These are phyloP conservation scores for Tolypocladium tundrense DNA, from an alignment of 2,329 filamentous ascomycete genomes.

Conservation along the genomic window DNA sequence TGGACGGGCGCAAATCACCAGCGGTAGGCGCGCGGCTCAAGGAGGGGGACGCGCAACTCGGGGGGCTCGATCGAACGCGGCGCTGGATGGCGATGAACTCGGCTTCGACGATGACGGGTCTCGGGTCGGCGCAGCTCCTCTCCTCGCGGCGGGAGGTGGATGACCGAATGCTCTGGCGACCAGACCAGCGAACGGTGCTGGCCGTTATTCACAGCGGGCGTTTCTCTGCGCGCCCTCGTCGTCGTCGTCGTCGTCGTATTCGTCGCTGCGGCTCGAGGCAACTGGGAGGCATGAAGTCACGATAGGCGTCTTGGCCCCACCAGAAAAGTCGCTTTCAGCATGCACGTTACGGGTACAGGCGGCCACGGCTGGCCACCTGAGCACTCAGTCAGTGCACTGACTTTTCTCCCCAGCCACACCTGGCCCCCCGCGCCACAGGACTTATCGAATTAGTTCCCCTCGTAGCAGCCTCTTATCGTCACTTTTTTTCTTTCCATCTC, in stretches of 20 bases:
- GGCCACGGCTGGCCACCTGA: not conserved
- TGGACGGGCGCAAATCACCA: not conserved
- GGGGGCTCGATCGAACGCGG: not conserved
- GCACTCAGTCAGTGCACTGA: not conserved
- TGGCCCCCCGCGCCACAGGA: not conserved
- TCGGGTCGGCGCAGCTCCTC: not conserved
- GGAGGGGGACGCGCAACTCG: not conserved
- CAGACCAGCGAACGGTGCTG: not conserved
- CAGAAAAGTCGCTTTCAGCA: not conserved
- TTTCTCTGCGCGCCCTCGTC: not conserved
- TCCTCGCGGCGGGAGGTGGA: not conserved
- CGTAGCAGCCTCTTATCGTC: not conserved
- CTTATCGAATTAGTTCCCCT: not conserved
- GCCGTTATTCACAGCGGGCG: not conserved
- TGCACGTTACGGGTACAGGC: not conserved
- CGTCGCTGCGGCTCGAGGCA: not conserved
- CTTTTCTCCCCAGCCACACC: conserved; percentile 1
- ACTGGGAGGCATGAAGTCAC: not conserved
- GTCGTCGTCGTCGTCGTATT: not conserved
- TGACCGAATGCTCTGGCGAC: not conserved
- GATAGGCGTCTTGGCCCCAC: not conserved
- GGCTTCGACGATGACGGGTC: not conserved
- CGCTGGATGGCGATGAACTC: not conserved
- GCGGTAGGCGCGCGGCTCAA: not conserved
- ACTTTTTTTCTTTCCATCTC: conserved; percentile 5